These are phyloP conservation scores for Pittosporum tobira DNA, from an alignment of 129 eudicot species.

Conservation along the genomic window DNA sequence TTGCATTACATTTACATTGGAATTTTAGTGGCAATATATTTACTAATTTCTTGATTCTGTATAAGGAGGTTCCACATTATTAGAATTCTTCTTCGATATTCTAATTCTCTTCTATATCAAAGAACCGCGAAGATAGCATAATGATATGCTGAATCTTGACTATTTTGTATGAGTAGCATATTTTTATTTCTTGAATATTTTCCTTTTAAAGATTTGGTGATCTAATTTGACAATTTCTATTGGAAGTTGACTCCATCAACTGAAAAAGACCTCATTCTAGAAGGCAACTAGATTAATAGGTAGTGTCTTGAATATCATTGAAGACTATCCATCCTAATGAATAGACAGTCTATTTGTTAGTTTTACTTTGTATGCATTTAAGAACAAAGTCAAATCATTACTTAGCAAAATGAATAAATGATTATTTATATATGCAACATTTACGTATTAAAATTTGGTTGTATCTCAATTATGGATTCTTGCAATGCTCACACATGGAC, in stretches of 20 bases:
- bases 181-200: constrained; percentile 11
- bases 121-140: background rate
- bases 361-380: background rate
- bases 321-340: background rate
- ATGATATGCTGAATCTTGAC: constrained; percentile 22
- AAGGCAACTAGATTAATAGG: background rate
- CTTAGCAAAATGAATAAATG: background rate
- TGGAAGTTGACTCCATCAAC: background rate
- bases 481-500: background rate
- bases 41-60: too few relatives aligned
- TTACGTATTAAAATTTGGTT: background rate
- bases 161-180: constrained; percentile 7
- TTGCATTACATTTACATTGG: too few relatives aligned
- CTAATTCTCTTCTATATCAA: constrained; percentile 20
- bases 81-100: too few relatives aligned
- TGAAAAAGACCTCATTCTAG: background rate
- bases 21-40: too few relatives aligned
- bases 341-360: background rate
- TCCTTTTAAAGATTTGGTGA: constrained; percentile 11
- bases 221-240: constrained; percentile 9
- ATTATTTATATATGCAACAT: background rate
- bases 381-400: background rate
- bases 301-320: too few relatives aligned
- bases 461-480: background rate
- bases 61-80: too few relatives aligned